Evolutionary conservation across 192 early-diverging fungal genomes (phyloP).

Genomic region (Linnemannia elongata): DNA sequence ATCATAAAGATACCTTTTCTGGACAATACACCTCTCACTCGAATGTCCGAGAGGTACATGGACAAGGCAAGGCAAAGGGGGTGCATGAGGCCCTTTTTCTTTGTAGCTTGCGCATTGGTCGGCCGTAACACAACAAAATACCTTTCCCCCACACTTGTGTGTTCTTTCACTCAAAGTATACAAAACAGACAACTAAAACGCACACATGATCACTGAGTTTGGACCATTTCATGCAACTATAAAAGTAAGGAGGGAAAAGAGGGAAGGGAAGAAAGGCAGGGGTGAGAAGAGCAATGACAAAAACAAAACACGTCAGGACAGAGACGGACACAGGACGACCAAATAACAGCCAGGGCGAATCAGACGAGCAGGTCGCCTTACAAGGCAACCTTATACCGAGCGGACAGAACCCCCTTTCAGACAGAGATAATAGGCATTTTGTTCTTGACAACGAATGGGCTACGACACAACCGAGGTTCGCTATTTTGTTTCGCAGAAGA

Average conservation of each 20-base stretch:
- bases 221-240: slow-evolving; percentile 4
- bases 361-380: background rate
- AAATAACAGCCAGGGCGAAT: background rate
- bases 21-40: background rate
- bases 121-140: background rate
- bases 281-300: background rate
- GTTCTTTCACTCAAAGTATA: no score
- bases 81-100: background rate
- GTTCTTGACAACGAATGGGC: background rate
- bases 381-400: background rate
- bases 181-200: background rate
- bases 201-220: slow-evolving; percentile 6
- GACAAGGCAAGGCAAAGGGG: background rate
- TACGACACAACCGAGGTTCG: background rate
- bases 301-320: background rate
- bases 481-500: background rate
- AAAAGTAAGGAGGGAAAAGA: background rate
- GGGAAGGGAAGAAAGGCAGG: background rate
- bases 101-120: background rate
- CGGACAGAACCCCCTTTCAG: background rate
- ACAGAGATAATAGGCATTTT: background rate
- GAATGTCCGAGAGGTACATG: background rate
- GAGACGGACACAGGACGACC: background rate
- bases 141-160: background rate
- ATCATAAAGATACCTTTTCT: slow-evolving; percentile 3